phyloP scores from a whole-genome alignment of 306 rosid species.

The Prunus campanulata region DNA sequence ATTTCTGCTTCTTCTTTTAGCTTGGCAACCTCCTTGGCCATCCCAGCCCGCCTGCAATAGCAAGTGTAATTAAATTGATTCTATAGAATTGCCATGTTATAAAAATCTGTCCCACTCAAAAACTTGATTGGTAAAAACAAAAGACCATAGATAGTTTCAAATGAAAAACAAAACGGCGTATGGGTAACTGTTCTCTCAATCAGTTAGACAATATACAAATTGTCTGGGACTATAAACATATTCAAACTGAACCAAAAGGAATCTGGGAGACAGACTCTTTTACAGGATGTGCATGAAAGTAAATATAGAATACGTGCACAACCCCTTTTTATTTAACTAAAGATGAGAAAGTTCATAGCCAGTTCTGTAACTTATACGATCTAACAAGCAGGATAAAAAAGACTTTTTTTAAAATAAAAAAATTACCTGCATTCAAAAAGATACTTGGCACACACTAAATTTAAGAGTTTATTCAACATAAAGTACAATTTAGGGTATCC shows the following conservation, averaged over 20 bases:
- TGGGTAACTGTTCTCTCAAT: too few relatives aligned
- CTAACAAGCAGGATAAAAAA: background rate
- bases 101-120: too few relatives aligned
- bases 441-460: background rate
- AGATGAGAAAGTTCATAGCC: background rate
- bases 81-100: background rate
- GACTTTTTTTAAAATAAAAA: background rate
- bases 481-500: background rate
- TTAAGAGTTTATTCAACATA: background rate
- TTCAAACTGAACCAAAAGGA: too few relatives aligned
- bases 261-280: background rate
- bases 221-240: too few relatives aligned
- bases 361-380: background rate
- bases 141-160: too few relatives aligned
- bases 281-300: too few relatives aligned
- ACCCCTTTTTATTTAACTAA: background rate
- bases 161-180: too few relatives aligned
- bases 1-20: constrained; percentile 44
- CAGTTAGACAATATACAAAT: too few relatives aligned
- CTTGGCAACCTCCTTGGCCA: constrained; percentile 53
- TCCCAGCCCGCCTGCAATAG: constrained; percentile 45
- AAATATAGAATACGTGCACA: background rate
- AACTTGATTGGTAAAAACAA: too few relatives aligned
- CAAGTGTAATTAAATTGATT: constrained; percentile 16
- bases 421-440: background rate